phyloP scores from a whole-genome alignment of 345 rosid genomes.

The Tarenaya hassleriana region DNA sequence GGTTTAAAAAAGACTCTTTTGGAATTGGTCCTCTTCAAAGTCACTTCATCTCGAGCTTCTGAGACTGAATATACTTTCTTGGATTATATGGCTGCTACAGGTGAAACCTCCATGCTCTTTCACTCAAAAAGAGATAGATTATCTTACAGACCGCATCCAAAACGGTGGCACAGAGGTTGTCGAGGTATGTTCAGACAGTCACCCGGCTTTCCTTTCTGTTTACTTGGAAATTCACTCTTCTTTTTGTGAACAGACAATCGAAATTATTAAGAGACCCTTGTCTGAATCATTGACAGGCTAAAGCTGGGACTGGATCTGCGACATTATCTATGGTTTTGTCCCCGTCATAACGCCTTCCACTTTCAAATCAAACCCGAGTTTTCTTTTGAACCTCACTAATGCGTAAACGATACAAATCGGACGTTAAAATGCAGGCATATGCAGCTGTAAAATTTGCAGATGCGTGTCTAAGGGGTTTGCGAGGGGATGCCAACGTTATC shows the following conservation, averaged over 20 bases:
- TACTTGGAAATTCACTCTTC: too few relatives aligned
- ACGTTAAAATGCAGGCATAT: conserved; percentile 57
- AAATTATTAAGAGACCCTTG: too few relatives aligned
- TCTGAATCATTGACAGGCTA: conserved; percentile 67
- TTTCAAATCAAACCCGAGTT: not conserved
- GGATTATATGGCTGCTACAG: conserved; percentile 36
- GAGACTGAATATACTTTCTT: too few relatives aligned
- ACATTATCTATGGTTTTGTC: conserved; percentile 86
- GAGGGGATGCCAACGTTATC: conserved; percentile 69
- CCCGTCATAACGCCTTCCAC: not conserved
- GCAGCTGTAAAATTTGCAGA: conserved; percentile 99
- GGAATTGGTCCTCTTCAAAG: too few relatives aligned
- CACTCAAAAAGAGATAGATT: conserved; percentile 68
- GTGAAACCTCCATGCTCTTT: conserved; percentile 80
- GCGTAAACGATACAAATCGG: not conserved
- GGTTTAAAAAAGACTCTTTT: conserved; percentile 41
- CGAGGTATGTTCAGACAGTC: conserved; percentile 43
- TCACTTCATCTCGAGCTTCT: not conserved
- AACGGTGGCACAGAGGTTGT: conserved; percentile 98
- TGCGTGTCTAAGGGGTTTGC: conserved; percentile 74
- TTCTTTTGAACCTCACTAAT: not conserved
- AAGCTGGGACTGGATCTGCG: conserved; percentile 97
- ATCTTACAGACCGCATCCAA: conserved; percentile 86
- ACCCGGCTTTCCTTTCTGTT: not conserved
- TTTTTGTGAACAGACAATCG: too few relatives aligned